Evolutionary conservation across 2,329 filamentous ascomycete species (phyloP), one percentile per base, ranked within the genome.

Genomic region (Alternaria metachromatica): DNA sequence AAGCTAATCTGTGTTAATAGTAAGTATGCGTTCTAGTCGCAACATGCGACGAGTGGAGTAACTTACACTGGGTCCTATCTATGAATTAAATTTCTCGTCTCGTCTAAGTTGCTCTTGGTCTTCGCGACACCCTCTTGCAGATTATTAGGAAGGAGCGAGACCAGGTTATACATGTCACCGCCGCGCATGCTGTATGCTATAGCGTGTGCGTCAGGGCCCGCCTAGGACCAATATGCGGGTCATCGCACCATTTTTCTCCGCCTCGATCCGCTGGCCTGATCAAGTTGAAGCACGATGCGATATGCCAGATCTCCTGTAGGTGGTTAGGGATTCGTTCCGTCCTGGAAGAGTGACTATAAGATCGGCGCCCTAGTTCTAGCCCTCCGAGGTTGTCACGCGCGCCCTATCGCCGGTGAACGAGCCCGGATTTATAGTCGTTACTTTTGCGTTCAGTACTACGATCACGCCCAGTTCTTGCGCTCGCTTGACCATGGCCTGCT

Each of bases 281-380:
- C 82, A 0, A 85, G 71, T 0, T 80, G 75, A 4, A 91, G 79
- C 0, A 89, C 85, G 33, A 91, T 86, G 2, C 89, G 82, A 70
- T 90, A 92, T 1, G 89, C 89, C 13, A 91, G 75, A 72, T 92
- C 89, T 0, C 89, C 89, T 0, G 88, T 91, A 0, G 87, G 84
- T 11, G 68, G 56, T 2, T 2, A 68, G 72, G 25, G 67, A 48
- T 23, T 73, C 70, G 10, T 55, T 65, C 5, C 64, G 65, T 10
- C 68, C 69, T 12, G 72, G 62, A 53, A 74, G 65, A 4, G 63
- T 59, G 2, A 92, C 82, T 6, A 92, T 80, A 7, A 91, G 76
- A 67, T 91, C 87, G 3, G 82, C 86, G 0, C 75, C 74, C 2
- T 82, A 81, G 2, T 68, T 76, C 5, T 80, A 76, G 0, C 84